Percentiles rank a stretch among this genome's conserved stretches.
Conservation (phyloP, 2,329 filamentous ascomycete genomes). For the Fusarium guadeloupense region DNA sequence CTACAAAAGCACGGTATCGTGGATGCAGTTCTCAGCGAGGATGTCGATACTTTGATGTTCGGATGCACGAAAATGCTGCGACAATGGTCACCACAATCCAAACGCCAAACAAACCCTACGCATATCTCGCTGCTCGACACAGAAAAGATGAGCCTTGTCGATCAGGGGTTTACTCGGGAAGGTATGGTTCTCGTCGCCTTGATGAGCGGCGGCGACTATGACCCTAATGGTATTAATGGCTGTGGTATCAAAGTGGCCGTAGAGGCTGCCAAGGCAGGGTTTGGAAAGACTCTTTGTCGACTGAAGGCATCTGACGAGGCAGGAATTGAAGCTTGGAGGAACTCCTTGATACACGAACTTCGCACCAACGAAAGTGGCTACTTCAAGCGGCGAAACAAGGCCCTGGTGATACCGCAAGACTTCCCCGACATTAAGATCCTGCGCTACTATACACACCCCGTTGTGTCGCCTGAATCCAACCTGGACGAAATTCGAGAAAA, state of each 20-base stretch:
- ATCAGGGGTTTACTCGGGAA: slow-evolving; percentile 76
- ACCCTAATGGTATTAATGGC: slow-evolving; percentile 85
- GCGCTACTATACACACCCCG: slow-evolving; percentile 87
- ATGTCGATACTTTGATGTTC: slow-evolving; percentile 98
- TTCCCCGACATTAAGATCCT: slow-evolving; percentile 85
- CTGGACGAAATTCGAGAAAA: slow-evolving; percentile 42
- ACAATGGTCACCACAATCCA: slow-evolving; percentile 82
- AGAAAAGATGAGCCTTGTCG: slow-evolving; percentile 57
- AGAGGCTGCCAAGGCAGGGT: slow-evolving; percentile 88
- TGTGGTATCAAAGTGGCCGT: slow-evolving; percentile 90
- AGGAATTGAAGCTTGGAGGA: slow-evolving; percentile 75
- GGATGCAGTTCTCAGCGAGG: slow-evolving; percentile 93
- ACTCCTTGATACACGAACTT: slow-evolving; percentile 77
- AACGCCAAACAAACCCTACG: slow-evolving; percentile 74
- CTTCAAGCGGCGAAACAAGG: slow-evolving; percentile 80
- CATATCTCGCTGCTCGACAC: slow-evolving; percentile 86
- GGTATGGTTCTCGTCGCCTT: slow-evolving; percentile 95
- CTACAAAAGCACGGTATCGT: slow-evolving; percentile 84
- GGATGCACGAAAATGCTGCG: slow-evolving; percentile 81
- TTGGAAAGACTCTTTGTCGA: slow-evolving; percentile 77
- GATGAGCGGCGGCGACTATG: slow-evolving; percentile 95
- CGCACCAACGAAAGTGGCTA: slow-evolving; percentile 83
- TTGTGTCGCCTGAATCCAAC: slow-evolving; percentile 73
- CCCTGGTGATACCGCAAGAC: slow-evolving; percentile 76
- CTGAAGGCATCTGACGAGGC: slow-evolving; percentile 67